These are phyloP conservation scores for Pseudogymnoascus sp. DNA, from an alignment of 2,329 filamentous ascomycete genomes.

Conservation along the genomic window DNA sequence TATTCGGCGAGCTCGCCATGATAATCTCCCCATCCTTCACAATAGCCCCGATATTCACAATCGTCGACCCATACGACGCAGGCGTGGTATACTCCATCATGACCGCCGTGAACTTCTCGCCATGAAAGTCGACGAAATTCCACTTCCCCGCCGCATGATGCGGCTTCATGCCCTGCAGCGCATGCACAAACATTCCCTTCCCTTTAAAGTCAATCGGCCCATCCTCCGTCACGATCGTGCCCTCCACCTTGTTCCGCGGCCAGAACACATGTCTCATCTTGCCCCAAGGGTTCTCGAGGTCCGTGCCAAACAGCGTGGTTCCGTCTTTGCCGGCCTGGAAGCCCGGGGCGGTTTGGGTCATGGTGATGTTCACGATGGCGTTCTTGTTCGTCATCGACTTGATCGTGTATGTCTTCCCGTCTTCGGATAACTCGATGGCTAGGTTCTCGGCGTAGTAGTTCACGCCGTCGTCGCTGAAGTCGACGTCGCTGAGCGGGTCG, in stretches of 20 bases:
- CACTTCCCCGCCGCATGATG: constrained; percentile 88
- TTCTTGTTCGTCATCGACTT: constrained; percentile 80
- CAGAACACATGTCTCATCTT: constrained; percentile 89
- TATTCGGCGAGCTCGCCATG: constrained; percentile 57
- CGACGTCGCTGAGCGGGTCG: constrained; percentile 66
- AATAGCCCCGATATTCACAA: constrained; percentile 75
- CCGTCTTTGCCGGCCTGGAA: constrained; percentile 82
- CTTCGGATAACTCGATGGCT: constrained; percentile 76
- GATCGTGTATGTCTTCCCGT: constrained; percentile 75
- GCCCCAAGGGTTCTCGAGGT: constrained; percentile 81
- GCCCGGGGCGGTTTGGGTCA: constrained; percentile 68
- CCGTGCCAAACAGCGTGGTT: constrained; percentile 77
- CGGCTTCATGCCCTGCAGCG: constrained; percentile 96
- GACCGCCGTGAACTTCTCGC: constrained; percentile 74
- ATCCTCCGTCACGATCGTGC: constrained; percentile 74
- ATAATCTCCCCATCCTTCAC: constrained; percentile 75
- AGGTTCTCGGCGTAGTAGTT: constrained; percentile 82
- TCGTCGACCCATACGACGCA: constrained; percentile 79
- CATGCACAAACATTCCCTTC: constrained; percentile 70
- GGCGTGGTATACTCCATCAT: constrained; percentile 97
- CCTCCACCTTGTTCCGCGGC: constrained; percentile 76
- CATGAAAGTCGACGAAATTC: constrained; percentile 92
- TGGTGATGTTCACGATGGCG: constrained; percentile 76
- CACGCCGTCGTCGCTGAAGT: constrained; percentile 76
- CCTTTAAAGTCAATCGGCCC: constrained; percentile 78